phyloP scores from a whole-genome alignment of 306 rosid genomes.

The Pachyrhizus erosus region DNA sequence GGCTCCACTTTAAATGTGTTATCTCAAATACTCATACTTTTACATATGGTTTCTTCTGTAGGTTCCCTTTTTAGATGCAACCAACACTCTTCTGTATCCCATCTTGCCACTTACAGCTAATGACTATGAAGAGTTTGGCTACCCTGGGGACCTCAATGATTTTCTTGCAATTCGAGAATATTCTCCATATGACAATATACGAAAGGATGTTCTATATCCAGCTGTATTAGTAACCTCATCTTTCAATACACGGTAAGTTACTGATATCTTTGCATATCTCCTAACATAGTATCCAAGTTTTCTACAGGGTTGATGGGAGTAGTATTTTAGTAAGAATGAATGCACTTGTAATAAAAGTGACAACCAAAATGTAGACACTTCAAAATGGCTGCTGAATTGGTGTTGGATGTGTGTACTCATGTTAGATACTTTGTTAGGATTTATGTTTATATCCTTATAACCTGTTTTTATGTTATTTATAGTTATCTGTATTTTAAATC shows the following conservation, averaged over 20 bases:
- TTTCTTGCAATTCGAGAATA: conserved; percentile 78
- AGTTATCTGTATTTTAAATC: neutral
- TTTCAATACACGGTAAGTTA: conserved; percentile 79
- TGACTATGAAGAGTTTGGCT: conserved; percentile 94
- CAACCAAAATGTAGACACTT: conserved; percentile 14
- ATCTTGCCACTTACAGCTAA: conserved; percentile 74
- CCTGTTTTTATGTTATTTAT: neutral
- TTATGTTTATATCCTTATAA: neutral
- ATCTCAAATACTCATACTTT: conserved; percentile 27
- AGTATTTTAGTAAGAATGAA: conserved; percentile 16
- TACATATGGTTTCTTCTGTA: conserved; percentile 48
- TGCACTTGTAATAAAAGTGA: neutral
- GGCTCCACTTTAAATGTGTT: conserved; percentile 33
- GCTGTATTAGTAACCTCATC: conserved; percentile 78
- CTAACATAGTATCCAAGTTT: conserved; percentile 11
- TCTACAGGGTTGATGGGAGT: neutral
- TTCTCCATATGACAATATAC: conserved; percentile 93
- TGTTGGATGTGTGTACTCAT: neutral
- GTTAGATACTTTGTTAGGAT: neutral
- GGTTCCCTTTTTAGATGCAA: conserved; percentile 92
- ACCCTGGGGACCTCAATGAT: conserved; percentile 79
- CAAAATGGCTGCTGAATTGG: neutral
- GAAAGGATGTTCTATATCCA: conserved; percentile 75
- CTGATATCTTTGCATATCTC: conserved; percentile 4
- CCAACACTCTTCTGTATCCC: conserved; percentile 86